Percentiles rank a stretch among this genome's conserved stretches.
Conservation (phyloP, 257 asterid species). For the Pogostemon cablin region DNA sequence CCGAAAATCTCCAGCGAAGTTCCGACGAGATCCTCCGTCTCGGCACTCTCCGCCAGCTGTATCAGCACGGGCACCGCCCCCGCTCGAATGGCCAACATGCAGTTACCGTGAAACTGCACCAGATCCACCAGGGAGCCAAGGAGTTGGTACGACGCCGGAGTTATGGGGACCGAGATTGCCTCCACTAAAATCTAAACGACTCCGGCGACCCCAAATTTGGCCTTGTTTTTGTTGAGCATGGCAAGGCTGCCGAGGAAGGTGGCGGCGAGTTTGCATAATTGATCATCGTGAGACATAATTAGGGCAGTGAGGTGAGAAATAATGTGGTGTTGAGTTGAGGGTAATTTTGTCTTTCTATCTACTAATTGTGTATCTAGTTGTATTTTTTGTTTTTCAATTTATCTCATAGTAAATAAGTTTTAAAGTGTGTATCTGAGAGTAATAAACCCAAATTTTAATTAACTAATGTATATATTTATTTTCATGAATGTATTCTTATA, state of each 20-base stretch:
- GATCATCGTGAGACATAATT: slow-evolving; percentile 26
- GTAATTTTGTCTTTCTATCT: too few species aligned
- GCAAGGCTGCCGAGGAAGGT: slow-evolving; percentile 81
- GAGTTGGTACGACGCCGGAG: slow-evolving; percentile 62
- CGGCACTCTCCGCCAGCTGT: slow-evolving; percentile 42
- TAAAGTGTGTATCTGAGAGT: too few species aligned
- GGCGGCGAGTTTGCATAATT: slow-evolving; percentile 52
- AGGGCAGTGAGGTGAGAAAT: slow-evolving; percentile 50
- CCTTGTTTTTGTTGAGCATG: slow-evolving; percentile 79
- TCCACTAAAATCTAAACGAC: slow-evolving; percentile 54
- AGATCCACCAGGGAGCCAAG: slow-evolving; percentile 75
- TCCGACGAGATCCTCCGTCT: slow-evolving; percentile 56
- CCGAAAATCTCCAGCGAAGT: slow-evolving; percentile 57
- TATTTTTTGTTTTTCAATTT: too few species aligned
- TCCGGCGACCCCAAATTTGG: slow-evolving; percentile 79
- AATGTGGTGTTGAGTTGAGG: slow-evolving; percentile 21
- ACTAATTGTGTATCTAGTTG: too few species aligned
- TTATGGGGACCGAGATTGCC: slow-evolving; percentile 46
- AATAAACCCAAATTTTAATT: too few species aligned
- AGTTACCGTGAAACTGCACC: slow-evolving; percentile 85
- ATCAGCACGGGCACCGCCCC: slow-evolving; percentile 65
- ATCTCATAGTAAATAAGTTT: too few species aligned
- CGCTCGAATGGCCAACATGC: slow-evolving; percentile 70
- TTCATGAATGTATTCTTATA: too few species aligned
- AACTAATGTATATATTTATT: too few species aligned